Base-by-base conservation (phyloP, 768 basidiomycete genomes). In the Russula virescens region DNA sequence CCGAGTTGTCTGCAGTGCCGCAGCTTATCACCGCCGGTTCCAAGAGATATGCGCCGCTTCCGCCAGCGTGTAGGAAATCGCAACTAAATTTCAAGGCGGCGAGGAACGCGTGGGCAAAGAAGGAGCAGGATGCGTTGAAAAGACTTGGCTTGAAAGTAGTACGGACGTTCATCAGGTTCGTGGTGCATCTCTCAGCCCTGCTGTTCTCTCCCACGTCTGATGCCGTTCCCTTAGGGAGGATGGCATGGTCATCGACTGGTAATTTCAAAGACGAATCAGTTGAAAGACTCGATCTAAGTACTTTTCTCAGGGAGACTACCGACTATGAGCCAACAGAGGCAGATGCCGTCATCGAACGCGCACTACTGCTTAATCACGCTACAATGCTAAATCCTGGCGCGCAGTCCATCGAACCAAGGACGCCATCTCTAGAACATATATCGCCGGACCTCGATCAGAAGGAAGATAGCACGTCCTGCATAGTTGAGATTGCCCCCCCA, bases 191-290 rank as follows among this genome's bases (percentile, higher is more conserved):
- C 28, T 35, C 26, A 11, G 28, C 3, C 43, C n/a, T 26, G 18
- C 9, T 21, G 21, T 28, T 34, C 46, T 51, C 28, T 55, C 21
- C 56, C 28, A 19, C n/a, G n/a, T n/a, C n/a, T n/a, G n/a, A n/a
- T n/a, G 34, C 45, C 23, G 10, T 16, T 10, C 7, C 19, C 14
- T 18, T 34, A 67, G 66, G 58, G 66, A 67, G 34, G 66, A 67
- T 16, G 66, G 66, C n/a, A 66, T 67, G 64, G 66, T 66, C 9
- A 67, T 67, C n/a, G 66, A 67, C 18, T 67, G 66, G 66, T 67
- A 26, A 38, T 43, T 65, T 9, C 47, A 11, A 8, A 23, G 5
- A 19, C 14, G 45, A 14, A 43, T 31, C 11, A 7, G 5, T 7
- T 11, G 7, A 18, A 19, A 13, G 40, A 28, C 21, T 8, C 23